phyloP scores from a whole-genome alignment of 176 grass and related monocot genomes.

The Oryza australiensis region DNA sequence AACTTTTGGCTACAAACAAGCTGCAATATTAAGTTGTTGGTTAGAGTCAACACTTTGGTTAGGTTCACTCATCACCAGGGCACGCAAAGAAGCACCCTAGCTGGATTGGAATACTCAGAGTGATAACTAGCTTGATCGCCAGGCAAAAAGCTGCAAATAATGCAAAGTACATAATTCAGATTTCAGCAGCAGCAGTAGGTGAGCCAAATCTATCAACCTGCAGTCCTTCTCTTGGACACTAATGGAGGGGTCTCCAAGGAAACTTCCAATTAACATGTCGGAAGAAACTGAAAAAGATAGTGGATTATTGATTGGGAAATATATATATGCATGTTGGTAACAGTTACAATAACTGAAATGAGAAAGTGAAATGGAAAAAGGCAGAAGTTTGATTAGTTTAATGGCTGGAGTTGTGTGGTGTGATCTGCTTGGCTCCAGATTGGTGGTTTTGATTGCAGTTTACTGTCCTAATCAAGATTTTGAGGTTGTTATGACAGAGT shows the following conservation, averaged over 20 bases:
- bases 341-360: not conserved
- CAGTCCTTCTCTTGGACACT: constrained; percentile 11
- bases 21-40: not conserved
- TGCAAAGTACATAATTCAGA: constrained; percentile 3
- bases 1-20: not conserved
- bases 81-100: not conserved
- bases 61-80: not conserved
- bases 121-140: constrained; percentile 10
- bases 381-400: not conserved
- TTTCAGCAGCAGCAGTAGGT: constrained; percentile 25
- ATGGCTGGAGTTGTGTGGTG: not conserved
- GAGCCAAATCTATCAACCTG: constrained; percentile 46
- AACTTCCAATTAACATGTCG: constrained; percentile 31
- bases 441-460: not conserved
- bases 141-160: constrained; percentile 35
- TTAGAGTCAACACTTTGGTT: not conserved
- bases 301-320: not conserved
- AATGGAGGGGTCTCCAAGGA: not conserved
- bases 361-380: not conserved
- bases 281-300: not conserved
- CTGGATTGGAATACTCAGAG: constrained; percentile 16
- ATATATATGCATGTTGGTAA: not conserved
- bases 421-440: not conserved
- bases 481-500: not conserved
- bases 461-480: constrained; percentile 29